A percentile compares a stretch with the other conserved stretches of the same genome.
phyloP scores from a whole-genome alignment of 2,329 filamentous ascomycete genomes.

The Nothophaeocryptopus gaeumannii region DNA sequence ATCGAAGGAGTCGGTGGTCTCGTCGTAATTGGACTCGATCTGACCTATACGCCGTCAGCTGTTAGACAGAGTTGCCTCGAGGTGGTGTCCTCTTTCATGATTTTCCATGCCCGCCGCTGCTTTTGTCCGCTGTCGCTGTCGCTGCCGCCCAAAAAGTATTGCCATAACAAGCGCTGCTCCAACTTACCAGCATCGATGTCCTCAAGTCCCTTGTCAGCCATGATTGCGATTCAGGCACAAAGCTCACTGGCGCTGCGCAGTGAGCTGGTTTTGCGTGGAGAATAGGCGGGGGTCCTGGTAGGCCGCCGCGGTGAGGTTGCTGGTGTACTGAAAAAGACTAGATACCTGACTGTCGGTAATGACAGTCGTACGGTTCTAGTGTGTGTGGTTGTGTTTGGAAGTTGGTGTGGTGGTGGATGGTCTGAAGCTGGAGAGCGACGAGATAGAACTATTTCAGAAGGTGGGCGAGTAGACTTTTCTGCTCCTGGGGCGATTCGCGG shows the following conservation, averaged over 20 bases:
- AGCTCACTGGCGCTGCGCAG: constrained; percentile 71
- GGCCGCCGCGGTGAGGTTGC: constrained; percentile 38
- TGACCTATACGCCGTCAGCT: constrained; percentile 62
- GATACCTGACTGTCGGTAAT: constrained; percentile 47
- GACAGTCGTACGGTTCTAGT: constrained; percentile 46
- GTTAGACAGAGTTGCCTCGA: constrained; percentile 6
- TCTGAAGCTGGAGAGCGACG: not conserved
- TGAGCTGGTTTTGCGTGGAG: constrained; percentile 55
- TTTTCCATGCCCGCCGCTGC: constrained; percentile 4
- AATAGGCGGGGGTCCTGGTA: constrained; percentile 40
- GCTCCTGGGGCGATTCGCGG: not conserved
- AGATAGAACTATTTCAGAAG: constrained; percentile 1
- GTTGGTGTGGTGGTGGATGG: constrained; percentile 24
- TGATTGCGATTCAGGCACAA: constrained; percentile 67
- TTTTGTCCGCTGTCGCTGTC: constrained; percentile 1
- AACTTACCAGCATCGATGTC: constrained; percentile 90
- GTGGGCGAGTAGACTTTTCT: constrained; percentile 22
- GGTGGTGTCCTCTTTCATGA: constrained; percentile 7
- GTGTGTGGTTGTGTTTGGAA: constrained; percentile 26
- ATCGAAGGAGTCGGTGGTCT: constrained; percentile 99
- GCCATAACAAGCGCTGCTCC: constrained; percentile 6
- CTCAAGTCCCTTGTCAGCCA: constrained; percentile 99
- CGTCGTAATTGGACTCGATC: constrained; percentile 99
- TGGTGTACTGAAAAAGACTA: constrained; percentile 39
- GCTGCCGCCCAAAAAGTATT: constrained; percentile 2